These are phyloP conservation scores for Phyllachora maydis DNA, from an alignment of 2,329 filamentous ascomycete species.

Conservation along the genomic window DNA sequence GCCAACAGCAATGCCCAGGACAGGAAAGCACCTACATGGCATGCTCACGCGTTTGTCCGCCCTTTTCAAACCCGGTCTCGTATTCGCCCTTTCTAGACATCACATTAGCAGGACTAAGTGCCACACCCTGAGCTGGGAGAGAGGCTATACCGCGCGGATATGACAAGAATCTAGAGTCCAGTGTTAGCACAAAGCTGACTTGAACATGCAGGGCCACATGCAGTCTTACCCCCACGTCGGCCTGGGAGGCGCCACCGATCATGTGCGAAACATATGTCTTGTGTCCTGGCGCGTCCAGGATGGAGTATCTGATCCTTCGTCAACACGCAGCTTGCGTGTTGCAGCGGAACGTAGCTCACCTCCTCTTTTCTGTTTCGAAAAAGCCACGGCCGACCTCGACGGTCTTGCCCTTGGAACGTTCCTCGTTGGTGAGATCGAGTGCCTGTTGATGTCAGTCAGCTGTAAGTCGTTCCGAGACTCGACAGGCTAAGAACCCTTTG, in stretches of 20 bases:
- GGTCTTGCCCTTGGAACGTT: slow-evolving; percentile 90
- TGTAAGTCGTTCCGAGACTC: too few relatives aligned
- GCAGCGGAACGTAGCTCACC: too few relatives aligned
- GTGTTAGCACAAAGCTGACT: too few relatives aligned
- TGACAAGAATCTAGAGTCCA: slow-evolving; percentile 93
- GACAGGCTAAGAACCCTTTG: too few relatives aligned
- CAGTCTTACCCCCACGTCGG: slow-evolving; percentile 82
- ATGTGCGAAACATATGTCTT: slow-evolving; percentile 97
- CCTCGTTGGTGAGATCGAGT: slow-evolving; percentile 90
- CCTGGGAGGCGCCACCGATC: slow-evolving; percentile 89
- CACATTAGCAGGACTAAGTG: too few relatives aligned
- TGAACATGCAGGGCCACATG: too few relatives aligned
- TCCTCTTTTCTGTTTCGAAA: slow-evolving; percentile 90
- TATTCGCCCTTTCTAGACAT: slow-evolving; percentile 98
- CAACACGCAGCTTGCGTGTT: too few relatives aligned
- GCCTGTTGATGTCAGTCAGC: too few relatives aligned
- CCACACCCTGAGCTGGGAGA: too few relatives aligned
- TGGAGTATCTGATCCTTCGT: too few relatives aligned
- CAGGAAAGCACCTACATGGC: background rate
- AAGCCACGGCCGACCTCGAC: slow-evolving; percentile 91
- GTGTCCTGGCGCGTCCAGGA: slow-evolving; percentile 90
- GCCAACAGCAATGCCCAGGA: background rate
- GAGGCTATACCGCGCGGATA: slow-evolving; percentile 86
- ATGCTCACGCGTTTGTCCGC: slow-evolving; percentile 82
- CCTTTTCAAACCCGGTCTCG: slow-evolving; percentile 92